A percentile compares a stretch with the other conserved stretches of the same genome.
phyloP scores from a whole-genome alignment of 169 alveolate genomes.

The Cryptosporidium ubiquitum region DNA sequence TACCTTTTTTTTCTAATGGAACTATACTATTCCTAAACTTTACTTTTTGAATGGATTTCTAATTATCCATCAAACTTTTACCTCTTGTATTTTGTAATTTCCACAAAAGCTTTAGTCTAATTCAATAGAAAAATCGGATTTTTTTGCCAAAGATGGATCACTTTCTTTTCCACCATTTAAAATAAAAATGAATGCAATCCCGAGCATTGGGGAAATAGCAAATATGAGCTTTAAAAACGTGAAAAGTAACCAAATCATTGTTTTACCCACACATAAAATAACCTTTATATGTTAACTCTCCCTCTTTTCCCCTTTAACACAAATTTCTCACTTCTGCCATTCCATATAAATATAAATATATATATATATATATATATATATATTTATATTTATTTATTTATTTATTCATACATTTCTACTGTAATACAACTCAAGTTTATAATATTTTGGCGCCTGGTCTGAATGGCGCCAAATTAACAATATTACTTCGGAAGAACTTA shows the following conservation, averaged over 20 bases:
- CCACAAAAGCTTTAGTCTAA: neutral
- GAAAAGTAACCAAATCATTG: slow-evolving; percentile 47
- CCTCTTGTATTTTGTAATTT: neutral
- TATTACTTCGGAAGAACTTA: no score
- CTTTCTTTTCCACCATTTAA: slow-evolving; percentile 39
- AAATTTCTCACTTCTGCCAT: neutral
- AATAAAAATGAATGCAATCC: slow-evolving; percentile 46
- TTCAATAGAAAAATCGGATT: slow-evolving; percentile 59
- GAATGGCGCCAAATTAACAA: no score
- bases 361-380: no score
- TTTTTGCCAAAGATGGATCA: slow-evolving; percentile 43
- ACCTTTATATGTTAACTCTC: neutral
- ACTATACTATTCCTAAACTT: no score
- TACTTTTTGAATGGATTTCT: no score
- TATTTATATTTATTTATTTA: no score
- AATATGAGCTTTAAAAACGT: slow-evolving; percentile 22
- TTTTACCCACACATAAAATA: neutral
- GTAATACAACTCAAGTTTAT: no score
- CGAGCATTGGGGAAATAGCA: slow-evolving; percentile 53
- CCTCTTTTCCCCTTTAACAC: neutral
- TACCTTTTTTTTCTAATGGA: no score
- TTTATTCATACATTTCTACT: no score
- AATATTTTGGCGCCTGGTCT: no score
- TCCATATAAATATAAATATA: no score
- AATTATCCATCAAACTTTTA: no score